Evolutionary conservation across 1,139 yeast genomes (phyloP), one percentile per base, ranked within the genome.

Genomic region (Debaryomycetaceae sp.): DNA sequence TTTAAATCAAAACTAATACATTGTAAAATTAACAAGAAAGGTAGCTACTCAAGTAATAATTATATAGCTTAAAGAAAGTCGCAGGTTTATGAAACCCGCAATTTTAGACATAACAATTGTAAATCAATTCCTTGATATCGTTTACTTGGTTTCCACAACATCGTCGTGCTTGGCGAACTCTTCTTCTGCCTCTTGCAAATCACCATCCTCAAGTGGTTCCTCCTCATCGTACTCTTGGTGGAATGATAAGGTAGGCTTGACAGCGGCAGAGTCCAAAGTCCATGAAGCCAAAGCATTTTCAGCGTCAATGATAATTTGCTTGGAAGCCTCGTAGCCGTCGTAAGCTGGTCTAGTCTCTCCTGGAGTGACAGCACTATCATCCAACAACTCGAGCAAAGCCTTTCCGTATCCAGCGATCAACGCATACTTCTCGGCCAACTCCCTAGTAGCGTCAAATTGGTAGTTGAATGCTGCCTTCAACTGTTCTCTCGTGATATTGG

Each of bases 281-380:
- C 98, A 92, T 52, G 89, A 81, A 54, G 94, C 92, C 63, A 92
- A 80, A 44, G 98, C 96, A 56, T 83, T 86, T 75, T 92, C 98
- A 54, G 96, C 95, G 67, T 92, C 98, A 61, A 89, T 86, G 59
- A 92, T 88, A 69, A 92, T 89, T 76, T 92, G 98, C 78, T 91
- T 91, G 45, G 97, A 87, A 42, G 96, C 96, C 65, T 92, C 98
- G 69, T 89, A 91, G 53, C 98, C 98, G 61, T 92, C 98, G 68
- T 92, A 92, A 47, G 96, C 94, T 33, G 96, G 94, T 75, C 98
- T 88, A 47, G 96, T 87, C 77, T 92, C 98, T 74, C 98, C 98
- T 50, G 98, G 98, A 50, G 98, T 91, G 52, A 92, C 97, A 48
- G 98, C 94, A 53, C 95, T 74, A 67, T 91, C 98, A 65, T 92